phyloP scores from a whole-genome alignment of 495 filamentous ascomycete species.

The Xylaria palmicola region DNA sequence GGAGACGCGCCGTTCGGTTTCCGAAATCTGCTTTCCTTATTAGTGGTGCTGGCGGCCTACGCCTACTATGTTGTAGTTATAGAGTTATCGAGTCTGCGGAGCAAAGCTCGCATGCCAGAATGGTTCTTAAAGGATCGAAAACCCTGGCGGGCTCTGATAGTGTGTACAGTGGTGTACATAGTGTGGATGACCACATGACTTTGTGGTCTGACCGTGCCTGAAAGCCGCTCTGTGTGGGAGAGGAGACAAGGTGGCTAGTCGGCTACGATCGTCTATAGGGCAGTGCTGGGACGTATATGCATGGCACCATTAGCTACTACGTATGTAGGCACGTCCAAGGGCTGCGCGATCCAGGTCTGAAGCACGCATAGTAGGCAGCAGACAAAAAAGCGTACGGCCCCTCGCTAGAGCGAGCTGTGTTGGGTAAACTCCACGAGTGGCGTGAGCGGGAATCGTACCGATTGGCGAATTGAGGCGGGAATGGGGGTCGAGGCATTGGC shows the following conservation, averaged over 20 bases:
- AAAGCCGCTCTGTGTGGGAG: neutral
- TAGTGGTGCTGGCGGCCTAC: neutral
- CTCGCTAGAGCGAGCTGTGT: neutral
- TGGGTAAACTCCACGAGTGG: neutral
- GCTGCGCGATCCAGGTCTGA: neutral
- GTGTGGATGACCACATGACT: neutral
- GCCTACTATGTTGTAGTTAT: neutral
- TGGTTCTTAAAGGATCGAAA: neutral
- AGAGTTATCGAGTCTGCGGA: too few relatives aligned
- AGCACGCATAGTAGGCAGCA: too few relatives aligned
- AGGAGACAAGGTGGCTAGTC: neutral
- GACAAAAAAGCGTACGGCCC: too few relatives aligned
- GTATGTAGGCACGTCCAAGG: neutral
- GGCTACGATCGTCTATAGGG: neutral
- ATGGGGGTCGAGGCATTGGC: neutral
- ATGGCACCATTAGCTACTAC: neutral
- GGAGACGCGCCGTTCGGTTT: neutral
- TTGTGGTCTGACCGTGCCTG: neutral
- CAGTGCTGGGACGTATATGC: neutral
- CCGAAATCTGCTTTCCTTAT: neutral
- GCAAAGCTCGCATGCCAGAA: neutral
- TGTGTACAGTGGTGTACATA: neutral
- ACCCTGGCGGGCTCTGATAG: neutral
- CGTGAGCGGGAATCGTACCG: constrained; percentile 7
- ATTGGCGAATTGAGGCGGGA: constrained; percentile 14